Percentiles rank a stretch among this genome's conserved stretches.
These are phyloP conservation scores for Venturia effusa DNA, from an alignment of 2,329 filamentous ascomycete genomes.

Conservation along the genomic window DNA sequence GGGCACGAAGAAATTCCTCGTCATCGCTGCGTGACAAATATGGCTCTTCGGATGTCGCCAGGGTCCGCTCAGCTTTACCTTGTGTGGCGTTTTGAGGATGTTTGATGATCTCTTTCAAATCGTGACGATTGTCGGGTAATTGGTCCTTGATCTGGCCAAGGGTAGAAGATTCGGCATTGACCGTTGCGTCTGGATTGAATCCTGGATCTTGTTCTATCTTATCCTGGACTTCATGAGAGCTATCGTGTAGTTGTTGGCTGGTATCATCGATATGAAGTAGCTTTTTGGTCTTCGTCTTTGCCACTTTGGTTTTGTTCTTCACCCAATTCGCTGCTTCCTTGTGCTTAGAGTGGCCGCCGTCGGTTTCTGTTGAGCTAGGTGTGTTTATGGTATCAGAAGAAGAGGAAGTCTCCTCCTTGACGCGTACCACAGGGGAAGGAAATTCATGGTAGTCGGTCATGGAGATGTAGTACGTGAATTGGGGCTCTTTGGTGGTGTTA, in stretches of 20 bases:
- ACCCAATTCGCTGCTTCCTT: slow-evolving; percentile 1
- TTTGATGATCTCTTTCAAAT: not conserved
- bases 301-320: slow-evolving; percentile 5
- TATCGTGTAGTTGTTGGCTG: slow-evolving; percentile 4
- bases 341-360: not conserved
- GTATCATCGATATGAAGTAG: slow-evolving; percentile 12
- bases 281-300: slow-evolving; percentile 11
- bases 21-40: slow-evolving; percentile 24
- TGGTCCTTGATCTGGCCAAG: not conserved
- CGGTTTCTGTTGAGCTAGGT: not conserved
- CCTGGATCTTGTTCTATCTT: slow-evolving; percentile 20
- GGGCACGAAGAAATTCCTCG: slow-evolving; percentile 22
- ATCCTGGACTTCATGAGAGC: not conserved
- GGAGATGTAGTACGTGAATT: not conserved
- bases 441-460: not conserved
- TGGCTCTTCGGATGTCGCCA: slow-evolving; percentile 26
- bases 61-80: slow-evolving; percentile 20
- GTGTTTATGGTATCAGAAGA: not conserved
- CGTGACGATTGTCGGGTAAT: slow-evolving; percentile 1
- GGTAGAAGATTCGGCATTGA: not conserved
- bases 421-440: not conserved
- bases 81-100: slow-evolving; percentile 23
- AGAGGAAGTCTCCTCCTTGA: not conserved
- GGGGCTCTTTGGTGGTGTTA: not conserved
- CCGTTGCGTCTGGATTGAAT: slow-evolving; percentile 21